These are phyloP conservation scores for Oryza glaberrima DNA, from an alignment of 176 grass and related monocot species.

Conservation along the genomic window DNA sequence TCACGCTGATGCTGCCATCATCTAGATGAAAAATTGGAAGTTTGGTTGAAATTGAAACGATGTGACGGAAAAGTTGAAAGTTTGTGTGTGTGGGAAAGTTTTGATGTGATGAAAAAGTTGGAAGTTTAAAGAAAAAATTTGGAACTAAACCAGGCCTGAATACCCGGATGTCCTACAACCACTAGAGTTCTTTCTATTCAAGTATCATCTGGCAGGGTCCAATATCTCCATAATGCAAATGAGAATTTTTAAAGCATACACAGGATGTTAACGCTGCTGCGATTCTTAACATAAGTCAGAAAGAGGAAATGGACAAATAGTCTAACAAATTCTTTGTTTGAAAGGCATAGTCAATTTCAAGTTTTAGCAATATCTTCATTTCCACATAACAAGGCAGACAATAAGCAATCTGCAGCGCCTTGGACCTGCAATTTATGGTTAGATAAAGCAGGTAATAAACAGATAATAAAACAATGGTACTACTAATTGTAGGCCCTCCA, in stretches of 20 bases:
- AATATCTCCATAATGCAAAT: neutral
- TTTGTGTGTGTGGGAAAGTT: too few relatives aligned
- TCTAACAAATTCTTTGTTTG: constrained; percentile 63
- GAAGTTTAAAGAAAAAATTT: too few relatives aligned
- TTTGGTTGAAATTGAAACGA: too few relatives aligned
- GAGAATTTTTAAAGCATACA: neutral
- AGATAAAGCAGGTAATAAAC: neutral
- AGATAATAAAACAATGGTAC: neutral
- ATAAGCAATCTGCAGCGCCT: constrained; percentile 90
- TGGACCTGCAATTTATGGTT: constrained; percentile 63
- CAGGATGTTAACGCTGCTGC: neutral
- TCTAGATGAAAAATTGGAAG: too few relatives aligned
- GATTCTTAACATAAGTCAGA: constrained; percentile 1
- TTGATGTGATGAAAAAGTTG: too few relatives aligned
- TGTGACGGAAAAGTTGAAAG: too few relatives aligned
- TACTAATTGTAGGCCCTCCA: too few relatives aligned
- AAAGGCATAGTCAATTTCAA: constrained; percentile 72
- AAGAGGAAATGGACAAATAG: neutral
- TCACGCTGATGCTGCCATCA: too few relatives aligned
- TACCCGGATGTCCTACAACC: too few relatives aligned
- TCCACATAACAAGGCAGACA: constrained; percentile 78
- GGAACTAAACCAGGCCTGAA: too few relatives aligned
- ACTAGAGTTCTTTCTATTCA: too few relatives aligned
- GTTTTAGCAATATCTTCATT: constrained; percentile 73
- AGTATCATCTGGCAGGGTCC: neutral